phyloP scores from a whole-genome alignment of 345 rosid genomes.

The Citrus sp. region DNA sequence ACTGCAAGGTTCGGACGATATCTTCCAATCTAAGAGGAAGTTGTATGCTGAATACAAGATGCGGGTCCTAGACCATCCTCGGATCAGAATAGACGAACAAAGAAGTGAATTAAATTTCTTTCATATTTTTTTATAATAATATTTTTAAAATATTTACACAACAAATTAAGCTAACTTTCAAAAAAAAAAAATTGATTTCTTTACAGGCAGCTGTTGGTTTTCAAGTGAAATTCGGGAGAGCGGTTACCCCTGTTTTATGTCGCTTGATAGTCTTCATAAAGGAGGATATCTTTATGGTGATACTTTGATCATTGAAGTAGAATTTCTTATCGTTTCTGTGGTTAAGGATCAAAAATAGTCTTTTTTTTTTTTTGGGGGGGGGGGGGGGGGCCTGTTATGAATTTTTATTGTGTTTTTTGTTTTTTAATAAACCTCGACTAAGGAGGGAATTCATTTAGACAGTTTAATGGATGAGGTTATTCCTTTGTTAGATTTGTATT shows the following conservation, averaged over 20 bases:
- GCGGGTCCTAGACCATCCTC: background rate
- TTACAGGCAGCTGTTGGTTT: background rate
- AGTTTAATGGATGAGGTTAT: no score
- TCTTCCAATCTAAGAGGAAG: background rate
- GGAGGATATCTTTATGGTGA: background rate
- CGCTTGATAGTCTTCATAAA: background rate
- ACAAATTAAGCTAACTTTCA: no score
- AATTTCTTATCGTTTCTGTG: background rate
- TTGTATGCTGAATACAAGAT: background rate
- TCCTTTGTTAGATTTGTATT: no score
- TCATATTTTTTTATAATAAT: background rate
- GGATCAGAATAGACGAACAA: background rate
- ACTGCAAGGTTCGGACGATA: background rate
- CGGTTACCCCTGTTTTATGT: background rate
- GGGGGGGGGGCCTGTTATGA: no score
- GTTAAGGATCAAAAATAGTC: background rate
- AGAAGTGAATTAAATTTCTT: background rate
- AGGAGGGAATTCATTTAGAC: no score
- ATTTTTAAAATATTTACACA: no score
- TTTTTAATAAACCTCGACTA: no score
- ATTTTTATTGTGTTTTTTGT: no score
- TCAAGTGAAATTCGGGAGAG: background rate
- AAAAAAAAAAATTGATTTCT: no score
- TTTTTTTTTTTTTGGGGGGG: no score
- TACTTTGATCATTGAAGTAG: background rate